Evolutionary conservation across 1,284 basidiomycete genomes (phyloP).

Genomic region (Puccinia triticina): DNA sequence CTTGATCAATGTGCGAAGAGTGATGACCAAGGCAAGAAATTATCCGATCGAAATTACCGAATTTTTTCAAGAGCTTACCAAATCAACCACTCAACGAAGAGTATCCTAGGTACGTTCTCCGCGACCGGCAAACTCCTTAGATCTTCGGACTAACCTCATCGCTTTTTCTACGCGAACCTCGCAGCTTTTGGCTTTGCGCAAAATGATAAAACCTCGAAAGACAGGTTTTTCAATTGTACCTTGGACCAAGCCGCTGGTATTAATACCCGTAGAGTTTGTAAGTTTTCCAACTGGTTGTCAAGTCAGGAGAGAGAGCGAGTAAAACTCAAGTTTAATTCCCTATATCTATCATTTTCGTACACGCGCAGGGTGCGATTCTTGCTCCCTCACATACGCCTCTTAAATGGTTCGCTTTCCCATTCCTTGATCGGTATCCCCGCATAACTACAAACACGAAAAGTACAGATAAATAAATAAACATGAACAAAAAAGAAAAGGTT

Average conservation of each 20-base stretch:
- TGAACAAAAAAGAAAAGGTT: neutral
- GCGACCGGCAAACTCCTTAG: neutral
- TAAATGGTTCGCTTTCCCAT: neutral
- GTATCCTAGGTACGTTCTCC: neutral
- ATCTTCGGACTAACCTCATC: neutral
- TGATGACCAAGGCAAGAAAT: neutral
- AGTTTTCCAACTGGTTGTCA: too few relatives aligned
- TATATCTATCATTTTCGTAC: too few relatives aligned
- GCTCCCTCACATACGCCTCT: neutral
- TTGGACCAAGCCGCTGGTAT: neutral
- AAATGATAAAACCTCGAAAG: neutral
- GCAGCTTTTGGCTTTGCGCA: neutral
- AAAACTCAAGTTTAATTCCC: too few relatives aligned
- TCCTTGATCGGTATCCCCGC: neutral
- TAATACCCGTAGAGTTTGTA: constrained; percentile 12
- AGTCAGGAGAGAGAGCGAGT: too few relatives aligned
- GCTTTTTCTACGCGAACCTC: neutral
- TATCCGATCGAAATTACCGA: neutral
- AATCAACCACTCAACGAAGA: neutral
- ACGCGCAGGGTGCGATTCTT: constrained; percentile 23
- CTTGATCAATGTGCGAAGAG: neutral
- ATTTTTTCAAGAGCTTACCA: constrained; percentile 3
- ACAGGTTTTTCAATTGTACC: neutral
- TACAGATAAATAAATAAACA: neutral
- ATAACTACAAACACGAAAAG: neutral